Base-by-base conservation (phyloP, 805 yeast genomes). In the Schwanniomyces polymorphus region DNA sequence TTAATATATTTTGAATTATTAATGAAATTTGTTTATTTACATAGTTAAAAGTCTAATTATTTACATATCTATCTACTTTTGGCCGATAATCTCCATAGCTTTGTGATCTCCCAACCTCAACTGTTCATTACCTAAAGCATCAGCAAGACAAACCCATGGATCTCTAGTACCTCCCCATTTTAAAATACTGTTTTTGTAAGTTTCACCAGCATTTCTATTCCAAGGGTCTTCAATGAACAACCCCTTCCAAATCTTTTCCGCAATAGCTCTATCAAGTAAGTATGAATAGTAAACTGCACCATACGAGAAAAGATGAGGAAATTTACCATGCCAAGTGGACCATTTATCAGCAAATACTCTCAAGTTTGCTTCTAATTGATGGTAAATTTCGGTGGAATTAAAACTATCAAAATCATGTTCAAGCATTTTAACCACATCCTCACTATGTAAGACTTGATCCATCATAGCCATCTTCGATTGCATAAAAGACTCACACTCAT, bases 261-360 rank as follows among this genome's bases (percentile, higher is more conserved):
- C 97, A 52, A 94, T 88, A 6, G 97, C 97, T 34, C 97, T 71
- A 67, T 94, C 99, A 46, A 94, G 78, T 43, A 94, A 66, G 62
- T 94, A 94, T 27, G 97, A 87, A 68, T 94, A 94, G 61, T 94
- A 94, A 0, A 91, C 88, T 0, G 97, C 88, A 1, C 98, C 98
- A 60, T 94, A 94, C 0, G 97, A 90, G 55, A 86, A 88, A 35
- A 94, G 69, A 61, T 94, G 99, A 1, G 97, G 96, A 67, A 94
- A 91, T 60, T 85, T 89, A 1, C 96, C 97, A 47, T 89, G 95
- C 97, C 97, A 91, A 23, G 84, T 85, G 1, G 96, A 84, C 52
- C 79, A 71, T 16, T 74, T 67, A 54, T 88, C 92, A 2, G 86
- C 81, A 58, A 88, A 83, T 2, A 90, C 80, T 35, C 79, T 70